Evolutionary conservation across 2,329 filamentous ascomycete genomes (phyloP).

Genomic region (Talaromyces sp.): DNA sequence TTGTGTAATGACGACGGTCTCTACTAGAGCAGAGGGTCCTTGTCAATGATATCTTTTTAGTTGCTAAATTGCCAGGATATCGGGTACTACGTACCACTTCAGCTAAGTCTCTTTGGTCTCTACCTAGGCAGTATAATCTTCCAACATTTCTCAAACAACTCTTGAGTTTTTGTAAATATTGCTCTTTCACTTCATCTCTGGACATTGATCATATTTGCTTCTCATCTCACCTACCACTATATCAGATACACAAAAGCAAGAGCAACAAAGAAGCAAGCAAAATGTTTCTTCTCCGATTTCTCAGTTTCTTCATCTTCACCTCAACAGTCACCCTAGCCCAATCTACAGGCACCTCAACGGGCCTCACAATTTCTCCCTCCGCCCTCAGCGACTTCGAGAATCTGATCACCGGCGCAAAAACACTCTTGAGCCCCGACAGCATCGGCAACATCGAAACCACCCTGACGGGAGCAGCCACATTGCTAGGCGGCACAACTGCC

Average conservation of each 20-base stretch:
- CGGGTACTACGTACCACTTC: not conserved
- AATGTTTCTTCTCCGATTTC: conserved; percentile 7
- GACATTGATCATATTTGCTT: not conserved
- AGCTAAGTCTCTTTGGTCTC: not conserved
- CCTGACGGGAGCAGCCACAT: conserved; percentile 13
- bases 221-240: not conserved
- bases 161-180: not conserved
- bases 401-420: conserved; percentile 24
- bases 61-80: not conserved
- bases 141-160: not conserved
- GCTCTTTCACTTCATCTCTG: not conserved
- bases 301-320: conserved; percentile 6
- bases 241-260: not conserved
- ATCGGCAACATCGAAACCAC: conserved; percentile 16
- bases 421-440: conserved; percentile 22
- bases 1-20: not conserved
- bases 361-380: conserved; percentile 18
- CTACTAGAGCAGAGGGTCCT: not conserved
- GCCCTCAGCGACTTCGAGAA: conserved; percentile 21
- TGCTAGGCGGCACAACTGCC: conserved; percentile 26
- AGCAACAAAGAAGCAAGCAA: not conserved
- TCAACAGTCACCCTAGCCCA: conserved; percentile 10
- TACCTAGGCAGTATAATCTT: not conserved
- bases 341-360: conserved; percentile 1
- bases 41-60: not conserved